Evolutionary conservation across 1,284 basidiomycete genomes (phyloP), one percentile per base, ranked within the genome.

Genomic region (Apiotrichum laibachii): DNA sequence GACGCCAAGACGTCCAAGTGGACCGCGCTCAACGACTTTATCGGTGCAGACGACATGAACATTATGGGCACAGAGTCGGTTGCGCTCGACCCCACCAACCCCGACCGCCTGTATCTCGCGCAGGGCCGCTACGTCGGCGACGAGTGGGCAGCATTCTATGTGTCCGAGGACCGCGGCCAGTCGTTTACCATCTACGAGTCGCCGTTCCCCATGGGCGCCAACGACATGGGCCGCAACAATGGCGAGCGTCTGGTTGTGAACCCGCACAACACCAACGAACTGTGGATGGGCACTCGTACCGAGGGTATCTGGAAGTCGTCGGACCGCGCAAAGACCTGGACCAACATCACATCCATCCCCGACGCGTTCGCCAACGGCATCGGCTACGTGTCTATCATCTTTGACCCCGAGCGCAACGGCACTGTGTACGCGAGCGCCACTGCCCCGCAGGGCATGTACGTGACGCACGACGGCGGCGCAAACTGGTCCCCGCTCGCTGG

Each of bases 21-120:
- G 53, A 54, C 35, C 26, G 16, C 53, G 19, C 22, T 54, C 16
- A 54, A 42, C 44, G 53, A 54, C 43, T 54, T 45, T 8, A 35
- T 54, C 31, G 19, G 11, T 9, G 52, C 39, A 4, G 21, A 22
- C 16, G 53, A 54, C 43, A 33, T 22, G 9, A 54, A 54, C 53
- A 31, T 54, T 13, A 10, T 54, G 21, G 53, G 53, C 26, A 45
- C 53, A 13, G 53, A 54, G 53, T 44, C 40, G 34, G 2, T 54
- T 15, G 53, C 53, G 31, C 40, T 54, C 44, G 53, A 54, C 44
- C 53, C 53, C 26, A 22, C n/a, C 43, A 35, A 54, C 34, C 40
- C 53, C 15, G 31, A 37, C 40, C 42, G 53, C 5, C 53, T 54
- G 2, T 54, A 46, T 31, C 53, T 54, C 16, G 53, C 53, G 7